Evolutionary conservation across 768 basidiomycete species (phyloP).

Genomic region (Dacryopinax spathularia): DNA sequence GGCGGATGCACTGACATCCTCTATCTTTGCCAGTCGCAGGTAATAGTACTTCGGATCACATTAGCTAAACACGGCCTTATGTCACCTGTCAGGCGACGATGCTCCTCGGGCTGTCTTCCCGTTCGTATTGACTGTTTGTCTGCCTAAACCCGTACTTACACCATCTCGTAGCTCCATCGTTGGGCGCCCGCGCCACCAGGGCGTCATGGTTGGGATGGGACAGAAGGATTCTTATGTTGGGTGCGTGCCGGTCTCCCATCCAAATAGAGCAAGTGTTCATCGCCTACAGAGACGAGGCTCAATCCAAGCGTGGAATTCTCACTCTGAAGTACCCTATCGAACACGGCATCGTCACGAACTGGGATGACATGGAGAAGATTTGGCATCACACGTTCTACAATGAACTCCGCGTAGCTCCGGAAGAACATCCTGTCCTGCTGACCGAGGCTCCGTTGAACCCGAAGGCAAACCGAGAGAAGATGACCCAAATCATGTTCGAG

Average conservation of each 20-base stretch:
- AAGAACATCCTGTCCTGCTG: conserved; percentile 82
- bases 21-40: conserved; percentile 42
- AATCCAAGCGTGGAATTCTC: conserved; percentile 89
- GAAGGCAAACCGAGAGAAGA: conserved; percentile 85
- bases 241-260: conserved; percentile 31
- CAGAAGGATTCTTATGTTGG: conserved; percentile 95
- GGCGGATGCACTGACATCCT: conserved; percentile 14
- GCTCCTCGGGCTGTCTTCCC: conserved; percentile 88
- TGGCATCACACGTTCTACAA: conserved; percentile 98
- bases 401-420: conserved; percentile 82
- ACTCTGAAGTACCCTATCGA: conserved; percentile 88
- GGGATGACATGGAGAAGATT: conserved; percentile 99
- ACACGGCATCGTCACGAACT: conserved; percentile 92
- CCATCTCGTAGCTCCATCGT: conserved; percentile 62
- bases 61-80: too few species aligned
- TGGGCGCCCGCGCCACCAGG: conserved; percentile 85
- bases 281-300: conserved; percentile 61
- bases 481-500: conserved; percentile 81
- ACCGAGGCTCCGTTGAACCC: conserved; percentile 89
- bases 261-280: conserved; percentile 6
- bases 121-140: conserved; percentile 17
- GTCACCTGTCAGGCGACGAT: conserved; percentile 53
- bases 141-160: neutral
- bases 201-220: conserved; percentile 95
- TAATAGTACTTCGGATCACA: too few species aligned